Evolutionary conservation across 768 basidiomycete genomes (phyloP), one percentile per base, ranked within the genome.

Genomic region (Lactifluus hygrophoroides): DNA sequence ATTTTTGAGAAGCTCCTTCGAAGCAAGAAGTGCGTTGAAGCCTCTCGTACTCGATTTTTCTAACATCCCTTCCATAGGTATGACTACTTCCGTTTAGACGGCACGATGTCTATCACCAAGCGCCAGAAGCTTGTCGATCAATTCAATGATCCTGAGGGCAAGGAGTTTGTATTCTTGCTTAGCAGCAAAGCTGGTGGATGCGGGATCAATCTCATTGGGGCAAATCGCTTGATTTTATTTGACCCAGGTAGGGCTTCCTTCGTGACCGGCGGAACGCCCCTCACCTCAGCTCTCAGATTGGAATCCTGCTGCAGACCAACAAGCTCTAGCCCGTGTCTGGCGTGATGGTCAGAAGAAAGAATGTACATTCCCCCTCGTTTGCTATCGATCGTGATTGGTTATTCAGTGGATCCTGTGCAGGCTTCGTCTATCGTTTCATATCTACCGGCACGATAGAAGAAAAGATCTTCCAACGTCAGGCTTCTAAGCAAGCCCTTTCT

Each of bases 271-370:
- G 13, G 11, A 13, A 25, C 16, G 37, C 17, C 50, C 46, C 35
- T 67, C 35, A 50, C 25, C 21, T 43, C 9, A 34, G 35, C 27
- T 27, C 14, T 23, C 27, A 94, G 94, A 97, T 68, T 97, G 94
- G 94, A 97, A 97, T 66, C 94, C 94, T 25, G 95, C 95, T 10
- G 92, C 94, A 27, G 95, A 99, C 71, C 96, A 98, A 69, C 95
- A 99, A 70, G 95, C 95, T 8, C 78, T 99, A 5, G 95, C 95
- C 44, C 92, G 95, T 69, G 95, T 99, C 9, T 99, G 95, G 95
- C 89, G 95, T 74, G 95, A 99, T 68, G 95, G 95, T 0, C 95
- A 98, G 71, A 99, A 96, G 83, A 98, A 98, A 81, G 94, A 96
- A 73, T 99, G 95, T 94, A 67, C 23, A 23, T 17, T 30, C 14